phyloP scores from a whole-genome alignment of 1,284 basidiomycete species.

The Leccinum griseonigrum region DNA sequence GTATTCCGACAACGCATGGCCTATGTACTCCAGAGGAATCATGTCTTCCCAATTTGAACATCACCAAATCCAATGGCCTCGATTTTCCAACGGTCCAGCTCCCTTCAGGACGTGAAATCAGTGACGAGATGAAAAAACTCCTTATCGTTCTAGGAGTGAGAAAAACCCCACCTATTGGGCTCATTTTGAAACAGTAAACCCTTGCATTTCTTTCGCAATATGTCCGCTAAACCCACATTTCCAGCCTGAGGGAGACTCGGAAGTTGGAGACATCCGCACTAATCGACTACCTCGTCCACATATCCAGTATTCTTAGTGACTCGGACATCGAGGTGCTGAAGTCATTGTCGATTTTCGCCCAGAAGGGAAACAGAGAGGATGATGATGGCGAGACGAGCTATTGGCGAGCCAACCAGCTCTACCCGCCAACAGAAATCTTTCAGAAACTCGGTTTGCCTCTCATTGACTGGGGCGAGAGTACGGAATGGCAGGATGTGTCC shows the following conservation, averaged over 20 bases:
- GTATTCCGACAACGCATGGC: constrained; percentile 80
- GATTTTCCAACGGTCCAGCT: constrained; percentile 70
- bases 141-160: constrained; percentile 77
- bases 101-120: constrained; percentile 60
- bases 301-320: constrained; percentile 42
- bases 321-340: constrained; percentile 36
- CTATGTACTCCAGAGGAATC: constrained; percentile 71
- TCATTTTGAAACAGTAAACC: constrained; percentile 61
- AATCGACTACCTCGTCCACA: constrained; percentile 79
- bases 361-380: background rate
- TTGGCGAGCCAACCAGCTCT: constrained; percentile 63
- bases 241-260: constrained; percentile 45
- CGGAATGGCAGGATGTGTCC: constrained; percentile 59
- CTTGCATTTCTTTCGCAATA: background rate
- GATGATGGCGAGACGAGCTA: constrained; percentile 31
- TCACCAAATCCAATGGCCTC: constrained; percentile 45
- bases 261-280: constrained; percentile 74
- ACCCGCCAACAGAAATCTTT: constrained; percentile 78
- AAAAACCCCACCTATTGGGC: constrained; percentile 82
- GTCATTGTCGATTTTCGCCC: constrained; percentile 72
- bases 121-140: constrained; percentile 70
- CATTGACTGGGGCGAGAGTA: constrained; percentile 68
- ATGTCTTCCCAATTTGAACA: constrained; percentile 60
- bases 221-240: background rate
- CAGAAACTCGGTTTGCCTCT: constrained; percentile 73